Base-by-base conservation (phyloP, 164 flowering plant species). In the Pachysandra terminalis region DNA sequence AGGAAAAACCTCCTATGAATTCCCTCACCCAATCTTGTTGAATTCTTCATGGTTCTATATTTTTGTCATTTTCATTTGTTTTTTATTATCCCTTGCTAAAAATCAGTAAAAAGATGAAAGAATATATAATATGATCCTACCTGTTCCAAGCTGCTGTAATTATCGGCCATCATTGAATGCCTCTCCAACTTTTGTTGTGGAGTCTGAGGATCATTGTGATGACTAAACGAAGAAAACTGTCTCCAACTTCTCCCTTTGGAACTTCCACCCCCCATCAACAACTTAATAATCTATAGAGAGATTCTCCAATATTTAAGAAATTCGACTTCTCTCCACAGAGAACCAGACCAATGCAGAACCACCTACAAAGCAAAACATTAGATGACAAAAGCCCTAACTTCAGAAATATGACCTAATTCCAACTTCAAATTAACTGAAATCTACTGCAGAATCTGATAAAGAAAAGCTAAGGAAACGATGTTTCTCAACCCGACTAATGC, bases 161-260 rank as follows among this genome's bases (percentile, higher is more conserved):
- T 57, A 70, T 91, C 97, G 40, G 75, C 86, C 74, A 91, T 91
- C 80, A 70, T 83, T 52, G 93, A 85, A 73, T 75, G 89, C 77
- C 83, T 80, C 64, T 81, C 87, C 55, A 83, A 69, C 66, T 37
- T 75, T 72, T 54, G 80, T 61, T 57, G 74, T 24, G 52, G 65
- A 23, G 76, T 32, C 10, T 73, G 83, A 63, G 72, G 71, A 64
- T 71, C 41, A 71, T 55, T 58, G 75, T 15, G 51, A 45, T 45
- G 14, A 45, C 77, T 72, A 66, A 54, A 63, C 10, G 77, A 71
- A 5, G 88, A 73, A 54, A 74, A 58, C 9, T 71, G 73, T 41
- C 81, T 74, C 9, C 75, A 61, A 65, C 61, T 72, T 17, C 62
- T 24, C 17, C 67, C 65, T 62, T 80, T 86, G 32, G 90, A 86